Evolutionary conservation across 306 rosid species (phyloP).

Genomic region (Crotalaria pallida): DNA sequence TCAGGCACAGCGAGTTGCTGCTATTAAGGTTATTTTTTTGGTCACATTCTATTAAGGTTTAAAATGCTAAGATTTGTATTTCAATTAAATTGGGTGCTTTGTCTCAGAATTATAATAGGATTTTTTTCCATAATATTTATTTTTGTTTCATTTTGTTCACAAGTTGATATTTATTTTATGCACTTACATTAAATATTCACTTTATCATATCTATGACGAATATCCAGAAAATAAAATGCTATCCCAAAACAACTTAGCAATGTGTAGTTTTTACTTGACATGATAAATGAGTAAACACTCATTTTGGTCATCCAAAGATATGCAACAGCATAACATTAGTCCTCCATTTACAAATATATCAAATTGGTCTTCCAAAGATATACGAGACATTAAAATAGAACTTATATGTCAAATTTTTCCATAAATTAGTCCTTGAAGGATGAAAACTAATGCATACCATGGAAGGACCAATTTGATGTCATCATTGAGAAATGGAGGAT

Average conservation of each 20-base stretch:
- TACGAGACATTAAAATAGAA: neutral
- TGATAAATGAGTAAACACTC: neutral
- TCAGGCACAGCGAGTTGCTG: constrained; percentile 88
- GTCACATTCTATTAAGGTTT: constrained; percentile 95
- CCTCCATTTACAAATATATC: neutral
- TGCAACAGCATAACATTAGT: neutral
- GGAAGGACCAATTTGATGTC: neutral
- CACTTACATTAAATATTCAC: neutral
- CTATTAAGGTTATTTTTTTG: constrained; percentile 98
- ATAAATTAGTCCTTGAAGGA: neutral
- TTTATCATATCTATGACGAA: neutral
- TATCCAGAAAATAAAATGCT: neutral
- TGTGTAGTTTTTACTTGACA: neutral
- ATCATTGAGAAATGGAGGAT: neutral
- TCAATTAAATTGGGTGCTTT: neutral
- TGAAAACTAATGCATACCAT: neutral
- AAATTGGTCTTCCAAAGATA: neutral
- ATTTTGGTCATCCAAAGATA: constrained; percentile 9
- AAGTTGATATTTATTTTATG: neutral
- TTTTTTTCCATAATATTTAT: neutral
- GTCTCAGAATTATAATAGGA: neutral
- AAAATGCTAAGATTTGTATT: constrained; percentile 19
- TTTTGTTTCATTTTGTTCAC: neutral
- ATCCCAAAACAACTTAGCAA: neutral
- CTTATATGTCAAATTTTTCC: neutral